Evolutionary conservation across 1,284 basidiomycete genomes (phyloP).

Genomic region (Ceratobasidium theobromae): DNA sequence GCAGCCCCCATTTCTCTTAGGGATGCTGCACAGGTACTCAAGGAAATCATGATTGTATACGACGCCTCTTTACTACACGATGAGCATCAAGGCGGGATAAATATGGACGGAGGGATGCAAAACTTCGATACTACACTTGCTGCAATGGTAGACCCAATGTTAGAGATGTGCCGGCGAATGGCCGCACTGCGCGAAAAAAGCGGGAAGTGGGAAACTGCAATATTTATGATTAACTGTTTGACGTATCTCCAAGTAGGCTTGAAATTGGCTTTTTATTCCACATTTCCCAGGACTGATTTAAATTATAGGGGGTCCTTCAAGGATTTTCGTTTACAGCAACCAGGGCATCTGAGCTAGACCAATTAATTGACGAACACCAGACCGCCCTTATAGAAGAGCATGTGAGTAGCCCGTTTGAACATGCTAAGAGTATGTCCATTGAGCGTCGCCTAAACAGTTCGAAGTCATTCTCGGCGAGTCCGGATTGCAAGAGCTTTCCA

Average conservation of each 20-base stretch:
- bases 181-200: constrained; percentile 63
- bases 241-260: constrained; percentile 69
- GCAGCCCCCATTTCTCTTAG: constrained; percentile 76
- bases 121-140: constrained; percentile 82
- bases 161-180: constrained; percentile 71
- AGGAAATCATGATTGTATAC: constrained; percentile 87
- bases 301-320: constrained; percentile 62
- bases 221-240: constrained; percentile 84
- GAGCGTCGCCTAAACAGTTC: constrained; percentile 53
- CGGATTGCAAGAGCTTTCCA: constrained; percentile 67
- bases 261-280: background rate
- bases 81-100: constrained; percentile 43
- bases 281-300: constrained; percentile 19
- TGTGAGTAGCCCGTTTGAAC: constrained; percentile 52
- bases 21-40: constrained; percentile 78
- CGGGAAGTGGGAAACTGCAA: constrained; percentile 70
- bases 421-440: background rate
- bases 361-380: constrained; percentile 64
- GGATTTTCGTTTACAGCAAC: constrained; percentile 69
- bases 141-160: constrained; percentile 79
- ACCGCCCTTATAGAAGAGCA: constrained; percentile 75
- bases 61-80: constrained; percentile 73
- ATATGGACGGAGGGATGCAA: constrained; percentile 48
- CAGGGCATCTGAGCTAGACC: constrained; percentile 61
- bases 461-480: constrained; percentile 69